Conservation (phyloP, 2,329 filamentous ascomycete genomes). For the Alternaria arbusti region DNA sequence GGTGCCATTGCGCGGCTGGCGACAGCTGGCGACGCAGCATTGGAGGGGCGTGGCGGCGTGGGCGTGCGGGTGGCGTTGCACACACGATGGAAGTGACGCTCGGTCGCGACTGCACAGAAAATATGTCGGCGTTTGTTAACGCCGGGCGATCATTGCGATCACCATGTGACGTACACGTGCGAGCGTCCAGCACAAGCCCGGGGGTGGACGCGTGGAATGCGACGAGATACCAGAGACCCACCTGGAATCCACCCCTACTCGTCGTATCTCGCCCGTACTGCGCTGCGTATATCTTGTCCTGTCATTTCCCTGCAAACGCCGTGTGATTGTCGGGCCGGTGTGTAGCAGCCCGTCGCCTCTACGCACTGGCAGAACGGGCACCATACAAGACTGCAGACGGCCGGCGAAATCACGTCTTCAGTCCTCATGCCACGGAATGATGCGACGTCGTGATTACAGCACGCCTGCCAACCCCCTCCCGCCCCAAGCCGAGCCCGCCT, state of each 20-base stretch:
- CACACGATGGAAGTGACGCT: slow-evolving; percentile 8
- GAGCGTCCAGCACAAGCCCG: background rate
- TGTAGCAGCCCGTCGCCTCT: background rate
- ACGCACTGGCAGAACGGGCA: background rate
- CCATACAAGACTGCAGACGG: background rate
- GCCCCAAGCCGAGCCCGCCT: slow-evolving; percentile 6
- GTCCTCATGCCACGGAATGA: slow-evolving; percentile 12
- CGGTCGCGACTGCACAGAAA: slow-evolving; percentile 13
- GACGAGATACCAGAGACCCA: background rate
- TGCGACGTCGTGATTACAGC: slow-evolving; percentile 12
- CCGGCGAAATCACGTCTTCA: background rate
- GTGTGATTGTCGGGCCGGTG: background rate
- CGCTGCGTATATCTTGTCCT: background rate
- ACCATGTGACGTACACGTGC: slow-evolving; percentile 5
- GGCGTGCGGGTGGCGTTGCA: slow-evolving; percentile 1
- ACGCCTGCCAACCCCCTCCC: slow-evolving; percentile 6
- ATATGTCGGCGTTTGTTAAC: slow-evolving; percentile 15
- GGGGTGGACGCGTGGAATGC: slow-evolving; percentile 1
- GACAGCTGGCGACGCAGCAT: slow-evolving; percentile 39
- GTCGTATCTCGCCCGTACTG: background rate
- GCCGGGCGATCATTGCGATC: slow-evolving; percentile 5
- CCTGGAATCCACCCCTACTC: background rate
- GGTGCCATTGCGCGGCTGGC: slow-evolving; percentile 25
- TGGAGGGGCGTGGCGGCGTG: background rate
- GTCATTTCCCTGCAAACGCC: slow-evolving; percentile 1